Percentiles rank a stretch among this genome's conserved stretches.
Conservation (phyloP, 805 yeast genomes). For the Ogataea nonfermentans region DNA sequence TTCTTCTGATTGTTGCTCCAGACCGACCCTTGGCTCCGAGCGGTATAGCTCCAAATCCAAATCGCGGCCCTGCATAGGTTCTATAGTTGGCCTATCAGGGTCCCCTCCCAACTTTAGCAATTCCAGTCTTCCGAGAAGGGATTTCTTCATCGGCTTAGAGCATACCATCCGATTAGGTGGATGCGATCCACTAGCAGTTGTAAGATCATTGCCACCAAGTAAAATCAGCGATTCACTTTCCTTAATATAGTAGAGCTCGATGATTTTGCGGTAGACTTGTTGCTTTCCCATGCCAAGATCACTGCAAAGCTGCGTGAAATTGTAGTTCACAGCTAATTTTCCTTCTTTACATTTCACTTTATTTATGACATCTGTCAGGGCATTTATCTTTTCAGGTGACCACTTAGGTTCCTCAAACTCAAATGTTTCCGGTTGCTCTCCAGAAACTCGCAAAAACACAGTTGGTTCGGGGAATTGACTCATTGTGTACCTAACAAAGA, state of each 20-base stretch:
- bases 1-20: background rate
- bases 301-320: constrained; percentile 23
- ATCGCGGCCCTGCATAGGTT: too few species aligned
- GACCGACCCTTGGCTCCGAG: background rate
- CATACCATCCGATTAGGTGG: background rate
- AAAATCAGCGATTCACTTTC: background rate
- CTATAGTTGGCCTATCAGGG: too few species aligned
- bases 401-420: constrained; percentile 10
- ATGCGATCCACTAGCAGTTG: background rate
- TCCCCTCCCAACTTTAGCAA: too few species aligned
- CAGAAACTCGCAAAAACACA: background rate
- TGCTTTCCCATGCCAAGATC: constrained; percentile 14
- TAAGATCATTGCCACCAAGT: too few species aligned
- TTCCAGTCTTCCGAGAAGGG: too few species aligned
- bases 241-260: constrained; percentile 21
- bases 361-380: constrained; percentile 16
- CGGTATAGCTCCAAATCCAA: too few species aligned
- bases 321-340: constrained; percentile 16
- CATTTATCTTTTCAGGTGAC: constrained; percentile 17
- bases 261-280: constrained; percentile 23
- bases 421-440: background rate
- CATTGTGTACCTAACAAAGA: background rate
- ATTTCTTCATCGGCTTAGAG: too few species aligned
- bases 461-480: background rate
- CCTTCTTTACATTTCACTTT: constrained; percentile 17